phyloP scores from a whole-genome alignment of 768 basidiomycete species.

The Lactarius deliciosus region DNA sequence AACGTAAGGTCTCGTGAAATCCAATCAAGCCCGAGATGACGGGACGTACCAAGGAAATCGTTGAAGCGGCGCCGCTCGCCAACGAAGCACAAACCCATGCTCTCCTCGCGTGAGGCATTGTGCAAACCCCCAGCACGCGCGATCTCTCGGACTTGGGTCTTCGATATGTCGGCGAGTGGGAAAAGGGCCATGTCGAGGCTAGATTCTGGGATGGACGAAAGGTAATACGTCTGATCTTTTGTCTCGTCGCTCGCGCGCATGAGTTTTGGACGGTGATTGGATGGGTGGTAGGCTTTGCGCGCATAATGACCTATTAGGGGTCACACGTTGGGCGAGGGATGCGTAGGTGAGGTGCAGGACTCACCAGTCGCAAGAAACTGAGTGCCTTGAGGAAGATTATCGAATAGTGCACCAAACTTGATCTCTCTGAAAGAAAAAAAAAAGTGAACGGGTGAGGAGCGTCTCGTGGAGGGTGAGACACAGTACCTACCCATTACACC shows the following conservation, averaged over 20 bases:
- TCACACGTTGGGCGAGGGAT: neutral
- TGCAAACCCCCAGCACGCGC: conserved; percentile 62
- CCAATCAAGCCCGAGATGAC: neutral
- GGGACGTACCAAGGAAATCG: conserved; percentile 64
- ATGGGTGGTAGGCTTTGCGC: conserved; percentile 48
- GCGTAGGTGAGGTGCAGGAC: conserved; percentile 7
- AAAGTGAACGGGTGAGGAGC: neutral
- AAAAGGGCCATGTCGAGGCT: conserved; percentile 72
- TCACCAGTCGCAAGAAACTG: conserved; percentile 83
- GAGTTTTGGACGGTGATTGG: conserved; percentile 38
- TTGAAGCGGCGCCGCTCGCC: conserved; percentile 75
- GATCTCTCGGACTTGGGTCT: conserved; percentile 69
- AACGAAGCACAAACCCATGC: conserved; percentile 95
- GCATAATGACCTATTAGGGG: conserved; percentile 85
- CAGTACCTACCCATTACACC: conserved; percentile 81
- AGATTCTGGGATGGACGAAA: conserved; percentile 70
- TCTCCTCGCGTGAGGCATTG: conserved; percentile 76
- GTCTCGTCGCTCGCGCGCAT: conserved; percentile 48
- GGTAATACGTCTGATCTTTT: conserved; percentile 94
- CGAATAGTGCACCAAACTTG: conserved; percentile 84
- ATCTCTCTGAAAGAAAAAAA: conserved; percentile 63
- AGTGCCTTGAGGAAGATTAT: conserved; percentile 47
- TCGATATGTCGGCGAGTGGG: conserved; percentile 67
- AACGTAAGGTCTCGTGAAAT: neutral
- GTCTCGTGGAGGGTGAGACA: conserved; percentile 20